Percentiles rank a stretch among this genome's conserved stretches.
phyloP scores from a whole-genome alignment of 2,329 filamentous ascomycete genomes.

The Amphichorda felina region DNA sequence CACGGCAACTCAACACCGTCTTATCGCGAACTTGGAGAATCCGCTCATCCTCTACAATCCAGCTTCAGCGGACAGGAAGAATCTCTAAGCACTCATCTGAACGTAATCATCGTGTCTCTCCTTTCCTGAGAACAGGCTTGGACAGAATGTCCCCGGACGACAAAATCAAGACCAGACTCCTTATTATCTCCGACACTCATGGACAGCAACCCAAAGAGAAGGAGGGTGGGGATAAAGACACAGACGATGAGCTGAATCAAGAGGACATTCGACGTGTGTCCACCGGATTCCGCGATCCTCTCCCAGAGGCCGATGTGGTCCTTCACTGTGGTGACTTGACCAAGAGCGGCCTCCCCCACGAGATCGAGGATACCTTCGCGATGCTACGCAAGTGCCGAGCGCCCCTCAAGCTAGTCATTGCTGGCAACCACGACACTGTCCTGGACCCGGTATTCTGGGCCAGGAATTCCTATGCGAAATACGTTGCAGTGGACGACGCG shows the following conservation, averaged over 20 bases:
- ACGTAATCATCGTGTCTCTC: no score
- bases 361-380: conserved; percentile 27
- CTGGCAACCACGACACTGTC: conserved; percentile 41
- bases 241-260: conserved; percentile 12
- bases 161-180: conserved; percentile 20
- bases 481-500: not conserved
- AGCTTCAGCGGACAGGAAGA: no score
- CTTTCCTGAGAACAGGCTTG: no score
- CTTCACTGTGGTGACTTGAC: conserved; percentile 44
- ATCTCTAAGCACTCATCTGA: no score
- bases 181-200: conserved; percentile 27
- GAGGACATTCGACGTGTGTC: conserved; percentile 3
- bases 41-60: no score
- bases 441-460: conserved; percentile 18
- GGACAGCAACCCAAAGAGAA: conserved; percentile 8
- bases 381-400: conserved; percentile 29
- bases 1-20: no score
- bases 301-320: conserved; percentile 29
- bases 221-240: conserved; percentile 5
- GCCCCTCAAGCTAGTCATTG: conserved; percentile 39
- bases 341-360: conserved; percentile 22
- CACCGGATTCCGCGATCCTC: conserved; percentile 17
- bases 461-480: not conserved
- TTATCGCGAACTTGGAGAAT: no score
- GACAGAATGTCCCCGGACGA: not conserved